phyloP scores from a whole-genome alignment of 2,329 filamentous ascomycete species.

The Zymoseptoria brevis region DNA sequence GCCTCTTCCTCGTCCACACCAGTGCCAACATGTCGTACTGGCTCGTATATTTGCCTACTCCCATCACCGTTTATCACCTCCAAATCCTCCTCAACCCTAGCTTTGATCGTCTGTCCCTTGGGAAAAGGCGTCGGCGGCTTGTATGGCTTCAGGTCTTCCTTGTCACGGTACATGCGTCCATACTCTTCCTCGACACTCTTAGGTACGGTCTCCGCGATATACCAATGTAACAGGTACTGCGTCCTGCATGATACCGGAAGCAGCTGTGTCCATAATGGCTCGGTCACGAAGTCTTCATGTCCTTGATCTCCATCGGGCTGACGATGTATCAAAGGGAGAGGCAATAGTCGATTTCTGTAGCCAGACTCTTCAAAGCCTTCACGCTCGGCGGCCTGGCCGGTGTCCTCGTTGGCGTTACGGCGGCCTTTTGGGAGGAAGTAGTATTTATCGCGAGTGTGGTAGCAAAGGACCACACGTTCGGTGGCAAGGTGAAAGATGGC shows the following conservation, averaged over 20 bases:
- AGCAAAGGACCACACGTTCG: conserved; percentile 41
- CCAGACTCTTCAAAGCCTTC: conserved; percentile 47
- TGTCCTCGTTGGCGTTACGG: conserved; percentile 41
- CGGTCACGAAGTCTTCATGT: conserved; percentile 29
- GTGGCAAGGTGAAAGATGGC: conserved; percentile 45
- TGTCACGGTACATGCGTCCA: conserved; percentile 1
- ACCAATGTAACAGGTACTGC: conserved; percentile 42
- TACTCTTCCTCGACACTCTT: conserved; percentile 19
- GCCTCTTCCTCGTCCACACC: conserved; percentile 43
- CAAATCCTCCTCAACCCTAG: conserved; percentile 34
- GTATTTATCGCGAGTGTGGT: conserved; percentile 34
- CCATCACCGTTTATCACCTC: conserved; percentile 17
- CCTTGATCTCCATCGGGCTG: conserved; percentile 34
- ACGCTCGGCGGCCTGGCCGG: conserved; percentile 35
- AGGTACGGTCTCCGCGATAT: conserved; percentile 40
- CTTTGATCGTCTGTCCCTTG: conserved; percentile 27
- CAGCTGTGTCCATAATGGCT: conserved; percentile 42
- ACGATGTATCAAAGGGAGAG: conserved; percentile 37
- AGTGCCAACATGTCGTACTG: conserved; percentile 39
- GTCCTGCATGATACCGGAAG: conserved; percentile 29
- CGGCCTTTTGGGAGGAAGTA: conserved; percentile 46
- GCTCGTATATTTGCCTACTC: conserved; percentile 37
- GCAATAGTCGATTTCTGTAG: conserved; percentile 43
- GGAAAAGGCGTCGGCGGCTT: conserved; percentile 32
- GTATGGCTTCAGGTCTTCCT: conserved; percentile 5